Base-by-base conservation (phyloP, 2,329 filamentous ascomycete species). In the Raffaelea ambrosiae region DNA sequence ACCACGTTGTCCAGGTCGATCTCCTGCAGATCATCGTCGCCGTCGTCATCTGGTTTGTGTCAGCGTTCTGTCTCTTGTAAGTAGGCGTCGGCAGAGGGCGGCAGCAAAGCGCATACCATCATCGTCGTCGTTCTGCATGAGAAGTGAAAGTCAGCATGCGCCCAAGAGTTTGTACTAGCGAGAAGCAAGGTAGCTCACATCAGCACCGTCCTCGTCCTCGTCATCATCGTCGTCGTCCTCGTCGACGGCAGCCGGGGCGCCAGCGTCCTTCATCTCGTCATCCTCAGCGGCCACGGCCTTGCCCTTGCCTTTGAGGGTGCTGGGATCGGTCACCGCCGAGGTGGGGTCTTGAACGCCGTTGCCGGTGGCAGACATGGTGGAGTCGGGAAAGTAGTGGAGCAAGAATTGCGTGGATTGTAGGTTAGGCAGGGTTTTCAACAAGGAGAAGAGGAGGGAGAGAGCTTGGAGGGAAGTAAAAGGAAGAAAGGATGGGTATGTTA, bases 1-100 rank as follows among this genome's bases (percentile, higher is more conserved):
- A 97, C 82, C 65, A 97, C 95, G 77, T 97, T 97, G 65, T 79
- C 79, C 49, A 79, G 73, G 63, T 95, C 88, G 65, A 98, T 96
- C 69, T 91, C 90, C 64, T 94, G 87, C 75, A 95, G 79, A 66
- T 86, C 85, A 61, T 88, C 77, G 51, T 86, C 84, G 48, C 89
- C 88, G 40, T 86, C 84, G n/a, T 87, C 86, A 57, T 84, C 83
- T 48, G 39, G 9, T 9, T 38, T 38, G 7, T 9, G 35, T 38
- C 16, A n/a, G 35, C 18, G 9, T 33, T 33, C 31, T 33, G 9
- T 33, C n/a, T 33, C 9, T 33, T 33, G 9, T 33, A 33, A 38
- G 26, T 29, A 13, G 7, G 26, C 26, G 26, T 13, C 7, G 13
- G 26, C 7, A 13, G 13, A 13, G 26, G 26, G 26, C 7, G 26